Evolutionary conservation across 208 protist species (phyloP), one percentile per base, ranked within the genome.

Genomic region (Crithidia brevicula): DNA sequence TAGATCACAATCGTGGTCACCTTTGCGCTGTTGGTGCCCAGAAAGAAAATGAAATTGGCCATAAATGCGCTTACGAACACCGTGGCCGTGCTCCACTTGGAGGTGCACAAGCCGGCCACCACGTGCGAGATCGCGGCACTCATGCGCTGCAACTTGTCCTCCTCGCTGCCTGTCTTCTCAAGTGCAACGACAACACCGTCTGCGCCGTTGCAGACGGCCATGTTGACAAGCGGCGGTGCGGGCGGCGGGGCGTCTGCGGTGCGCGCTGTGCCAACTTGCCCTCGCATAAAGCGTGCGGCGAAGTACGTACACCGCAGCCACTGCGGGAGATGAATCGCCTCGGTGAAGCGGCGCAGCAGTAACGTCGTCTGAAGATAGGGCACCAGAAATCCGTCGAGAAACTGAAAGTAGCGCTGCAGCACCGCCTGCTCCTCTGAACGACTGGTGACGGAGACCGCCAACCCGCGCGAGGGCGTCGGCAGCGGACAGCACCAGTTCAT

Each of bases 31-130:
- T 73, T 74, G 30, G 70, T 58, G 47, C 82, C 82, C 28, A 30
- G 33, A 43, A 83, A 73, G n/a, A 64, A 74, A 34, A 81, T 77
- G 46, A 81, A 88, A 28, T 67, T 76, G 10, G 58, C 49, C 57
- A 70, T 67, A 18, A 80, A 56, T 3, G 67, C 53, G 72, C 51
- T 67, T 45, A 49, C 71, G 49, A 28, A 43, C 57, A 28, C 61
- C 57, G 34, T 77, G 1, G 42, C 52, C 23, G 25, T 25, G 30
- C n/a, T 25, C 31, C 54, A 30, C 23, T 23, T 38, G 10, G 23
- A 20, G 4, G 52, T 56, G 20, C 23, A 54, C 1, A 68, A 27
- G 5, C 50, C 51, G 7, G n/a, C 38, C 38, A 68, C 51, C n/a
- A 68, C 62, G 51, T 57, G 62, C 7, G 62, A 23, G n/a, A 68